Conservation (phyloP, 441 rosid genomes). For the Gossypium davidsonii region DNA sequence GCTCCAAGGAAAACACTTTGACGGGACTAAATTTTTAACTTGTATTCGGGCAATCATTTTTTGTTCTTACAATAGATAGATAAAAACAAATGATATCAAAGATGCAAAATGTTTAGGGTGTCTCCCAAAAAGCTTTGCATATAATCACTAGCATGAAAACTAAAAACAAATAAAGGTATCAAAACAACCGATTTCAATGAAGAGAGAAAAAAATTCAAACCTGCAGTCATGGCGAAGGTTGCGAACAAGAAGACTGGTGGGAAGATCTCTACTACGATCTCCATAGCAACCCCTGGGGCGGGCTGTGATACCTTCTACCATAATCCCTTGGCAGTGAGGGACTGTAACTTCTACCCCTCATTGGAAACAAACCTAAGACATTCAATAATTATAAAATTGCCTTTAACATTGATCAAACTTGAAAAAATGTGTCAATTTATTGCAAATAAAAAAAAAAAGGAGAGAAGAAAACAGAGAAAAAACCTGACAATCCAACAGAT, state of each 20-base stretch:
- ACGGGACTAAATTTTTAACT: background rate
- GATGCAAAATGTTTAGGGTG: background rate
- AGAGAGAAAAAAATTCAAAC: slow-evolving; percentile 22
- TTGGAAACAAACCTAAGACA: slow-evolving; percentile 20
- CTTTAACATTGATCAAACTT: background rate
- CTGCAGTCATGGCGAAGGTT: slow-evolving; percentile 80
- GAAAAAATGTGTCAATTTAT: background rate
- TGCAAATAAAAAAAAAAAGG: background rate
- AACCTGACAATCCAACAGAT: background rate
- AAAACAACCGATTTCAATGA: background rate
- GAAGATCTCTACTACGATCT: slow-evolving; percentile 53
- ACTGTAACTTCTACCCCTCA: slow-evolving; percentile 85
- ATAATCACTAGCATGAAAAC: background rate
- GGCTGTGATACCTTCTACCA: slow-evolving; percentile 54
- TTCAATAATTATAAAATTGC: background rate
- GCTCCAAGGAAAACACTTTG: background rate
- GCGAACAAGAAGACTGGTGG: slow-evolving; percentile 84
- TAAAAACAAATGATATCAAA: background rate
- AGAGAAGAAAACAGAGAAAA: background rate
- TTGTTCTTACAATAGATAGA: background rate
- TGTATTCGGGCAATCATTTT: background rate
- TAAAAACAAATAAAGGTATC: background rate
- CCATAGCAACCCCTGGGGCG: slow-evolving; percentile 56
- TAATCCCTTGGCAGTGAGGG: slow-evolving; percentile 72
- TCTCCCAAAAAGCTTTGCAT: background rate